A percentile compares a stretch with the other conserved stretches of the same genome.
Conservation (phyloP, 2,329 filamentous ascomycete species). For the Dactylellina drechsleri region DNA sequence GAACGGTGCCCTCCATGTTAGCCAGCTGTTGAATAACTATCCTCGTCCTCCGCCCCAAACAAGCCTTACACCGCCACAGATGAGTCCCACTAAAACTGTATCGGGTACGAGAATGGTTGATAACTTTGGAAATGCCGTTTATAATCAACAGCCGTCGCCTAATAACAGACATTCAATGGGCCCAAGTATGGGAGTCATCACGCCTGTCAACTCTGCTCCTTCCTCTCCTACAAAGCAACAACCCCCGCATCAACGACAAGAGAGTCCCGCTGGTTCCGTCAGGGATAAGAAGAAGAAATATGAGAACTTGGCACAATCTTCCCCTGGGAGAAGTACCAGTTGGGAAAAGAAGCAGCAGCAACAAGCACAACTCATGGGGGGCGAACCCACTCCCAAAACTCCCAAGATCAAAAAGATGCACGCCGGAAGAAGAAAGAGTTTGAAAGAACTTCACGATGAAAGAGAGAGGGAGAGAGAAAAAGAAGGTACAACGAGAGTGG, state of each 20-base stretch:
- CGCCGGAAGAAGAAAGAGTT: slow-evolving; percentile 24
- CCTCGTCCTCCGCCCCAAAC: slow-evolving; percentile 46
- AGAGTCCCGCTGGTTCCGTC: background rate
- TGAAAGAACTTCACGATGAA: slow-evolving; percentile 22
- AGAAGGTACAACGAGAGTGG: slow-evolving; percentile 33
- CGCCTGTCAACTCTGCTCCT: slow-evolving; percentile 26
- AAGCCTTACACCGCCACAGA: slow-evolving; percentile 41
- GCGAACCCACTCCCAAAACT: background rate
- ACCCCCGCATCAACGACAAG: background rate
- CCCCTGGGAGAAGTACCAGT: slow-evolving; percentile 39
- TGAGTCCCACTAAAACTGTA: slow-evolving; percentile 35
- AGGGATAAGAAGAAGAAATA: slow-evolving; percentile 48
- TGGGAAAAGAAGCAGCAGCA: slow-evolving; percentile 51
- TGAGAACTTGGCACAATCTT: slow-evolving; percentile 36
- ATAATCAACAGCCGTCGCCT: background rate
- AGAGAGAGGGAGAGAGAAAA: slow-evolving; percentile 39
- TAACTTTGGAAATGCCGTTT: slow-evolving; percentile 17
- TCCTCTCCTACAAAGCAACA: slow-evolving; percentile 34
- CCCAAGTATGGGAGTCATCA: slow-evolving; percentile 19
- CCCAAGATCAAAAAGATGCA: slow-evolving; percentile 34
- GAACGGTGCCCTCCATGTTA: background rate
- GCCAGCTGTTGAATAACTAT: slow-evolving; percentile 28
- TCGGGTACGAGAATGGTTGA: slow-evolving; percentile 23
- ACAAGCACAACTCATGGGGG: slow-evolving; percentile 3
- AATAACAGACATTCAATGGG: background rate